Evolutionary conservation across 208 protist species (phyloP).

Genomic region (Porcisia deanei): DNA sequence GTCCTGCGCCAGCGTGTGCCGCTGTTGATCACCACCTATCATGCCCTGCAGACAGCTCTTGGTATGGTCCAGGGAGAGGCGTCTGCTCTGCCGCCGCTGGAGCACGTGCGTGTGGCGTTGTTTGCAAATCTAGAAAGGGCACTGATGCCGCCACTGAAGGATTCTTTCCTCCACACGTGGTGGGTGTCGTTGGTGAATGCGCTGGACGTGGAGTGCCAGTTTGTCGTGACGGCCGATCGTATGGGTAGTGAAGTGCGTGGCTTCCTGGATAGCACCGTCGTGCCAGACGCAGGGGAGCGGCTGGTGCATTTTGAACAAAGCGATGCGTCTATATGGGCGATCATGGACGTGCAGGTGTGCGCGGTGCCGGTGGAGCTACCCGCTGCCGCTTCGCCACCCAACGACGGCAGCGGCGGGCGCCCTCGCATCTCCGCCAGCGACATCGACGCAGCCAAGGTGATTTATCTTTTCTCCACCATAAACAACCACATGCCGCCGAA

Average conservation of each 20-base stretch:
- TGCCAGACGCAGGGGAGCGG: constrained; percentile 44
- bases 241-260: constrained; percentile 36
- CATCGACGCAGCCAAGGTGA: constrained; percentile 45
- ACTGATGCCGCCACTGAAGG: constrained; percentile 43
- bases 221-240: constrained; percentile 48
- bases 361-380: constrained; percentile 24
- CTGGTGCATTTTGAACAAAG: constrained; percentile 32
- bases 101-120: constrained; percentile 55
- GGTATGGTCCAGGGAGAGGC: constrained; percentile 29
- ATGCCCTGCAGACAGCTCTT: constrained; percentile 43
- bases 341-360: constrained; percentile 38
- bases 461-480: constrained; percentile 28
- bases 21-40: constrained; percentile 52
- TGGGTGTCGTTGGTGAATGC: constrained; percentile 70
- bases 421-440: constrained; percentile 34
- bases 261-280: constrained; percentile 45
- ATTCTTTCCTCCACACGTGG: constrained; percentile 29
- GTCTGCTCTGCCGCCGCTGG: constrained; percentile 50
- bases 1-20: constrained; percentile 45
- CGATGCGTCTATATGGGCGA: constrained; percentile 34
- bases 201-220: constrained; percentile 84
- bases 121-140: constrained; percentile 50
- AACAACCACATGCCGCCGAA: constrained; percentile 17
- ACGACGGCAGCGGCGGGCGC: constrained; percentile 5
- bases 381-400: not conserved